Base-by-base conservation (phyloP, 2,329 filamentous ascomycete species). In the Fusarium haematococcum region DNA sequence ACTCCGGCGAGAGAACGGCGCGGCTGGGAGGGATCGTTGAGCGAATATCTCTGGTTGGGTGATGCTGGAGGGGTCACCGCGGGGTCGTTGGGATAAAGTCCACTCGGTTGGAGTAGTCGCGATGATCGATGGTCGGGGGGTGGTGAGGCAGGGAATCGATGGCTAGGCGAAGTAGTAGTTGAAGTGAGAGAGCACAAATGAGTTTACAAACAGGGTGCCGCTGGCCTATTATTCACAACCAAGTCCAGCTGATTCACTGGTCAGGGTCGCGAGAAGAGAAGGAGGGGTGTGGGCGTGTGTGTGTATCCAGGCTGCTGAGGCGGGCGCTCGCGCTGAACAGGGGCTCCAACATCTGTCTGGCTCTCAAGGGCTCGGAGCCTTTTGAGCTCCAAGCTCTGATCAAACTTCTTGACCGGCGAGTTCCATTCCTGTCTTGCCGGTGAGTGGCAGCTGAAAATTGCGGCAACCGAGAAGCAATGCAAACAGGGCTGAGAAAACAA, bases 21-120 rank as follows among this genome's bases (percentile, higher is more conserved):
- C 73, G 86, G 84, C 64, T 86, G 85, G 75, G 88, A 83, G 63
- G 86, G 82, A 71, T 89, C 85, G 75, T 88, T 86, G 75, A 86
- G 79, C 69, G 86, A 80, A 76, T 88, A 91, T 83, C 88, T 86
- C 61, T 86, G 82, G 81, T 86, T 87, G 83, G 88, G 88, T 58
- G 56, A 63, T 78, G 57, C 67, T 74, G 64, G 75, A 78, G 77
- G 73, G 75, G 77, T 76, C 65, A 73, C 70, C 75, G 75, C 77
- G 77, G 75, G 77, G 77, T 79, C 67, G 72, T 71, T 59, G 61
- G 56, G 70, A 72, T 67, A 59, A 77, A 75, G 69, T 63, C 69
- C 71, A 76, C 74, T 74, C 41, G 65, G 73, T 70, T 73, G 68
- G 71, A 76, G 73, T 67, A 65, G 76, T 70, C 66, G 69, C 66